phyloP scores from a whole-genome alignment of 257 asterid species.

The Catharanthus roseus region DNA sequence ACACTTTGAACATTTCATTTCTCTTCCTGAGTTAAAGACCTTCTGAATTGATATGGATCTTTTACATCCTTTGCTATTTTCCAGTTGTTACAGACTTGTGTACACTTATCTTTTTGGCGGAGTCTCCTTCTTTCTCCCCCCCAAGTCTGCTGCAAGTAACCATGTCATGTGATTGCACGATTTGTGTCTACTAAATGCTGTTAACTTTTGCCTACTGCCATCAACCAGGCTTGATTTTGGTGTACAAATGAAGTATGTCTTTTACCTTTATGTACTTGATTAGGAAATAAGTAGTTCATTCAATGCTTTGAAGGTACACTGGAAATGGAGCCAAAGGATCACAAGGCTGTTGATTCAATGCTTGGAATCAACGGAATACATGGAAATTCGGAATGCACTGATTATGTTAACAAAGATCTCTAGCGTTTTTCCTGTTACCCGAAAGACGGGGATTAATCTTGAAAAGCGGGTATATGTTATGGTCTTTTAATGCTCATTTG shows the following conservation, averaged over 20 bases:
- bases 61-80: background rate
- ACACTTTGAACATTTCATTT: background rate
- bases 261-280: background rate
- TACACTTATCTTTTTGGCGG: background rate
- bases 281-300: slow-evolving; percentile 7
- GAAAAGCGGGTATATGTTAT: slow-evolving; percentile 75
- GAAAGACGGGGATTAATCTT: slow-evolving; percentile 96
- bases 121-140: background rate
- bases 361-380: slow-evolving; percentile 89
- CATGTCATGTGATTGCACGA: background rate
- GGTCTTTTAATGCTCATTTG: background rate
- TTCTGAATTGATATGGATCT: background rate
- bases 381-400: slow-evolving; percentile 97
- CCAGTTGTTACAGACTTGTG: background rate
- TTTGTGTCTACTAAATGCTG: too few species aligned
- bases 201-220: background rate
- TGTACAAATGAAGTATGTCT: background rate
- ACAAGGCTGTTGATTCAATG: slow-evolving; percentile 93
- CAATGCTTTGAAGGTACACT: slow-evolving; percentile 70
- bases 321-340: slow-evolving; percentile 99
- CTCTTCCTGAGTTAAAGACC: background rate
- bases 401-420: slow-evolving; percentile 86
- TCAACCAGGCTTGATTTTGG: background rate
- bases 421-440: slow-evolving; percentile 89
- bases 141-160: background rate